Percentiles rank a stretch among this genome's conserved stretches.
Evolutionary conservation across 441 rosid genomes (phyloP).

Genomic region (Breynia disticha): DNA sequence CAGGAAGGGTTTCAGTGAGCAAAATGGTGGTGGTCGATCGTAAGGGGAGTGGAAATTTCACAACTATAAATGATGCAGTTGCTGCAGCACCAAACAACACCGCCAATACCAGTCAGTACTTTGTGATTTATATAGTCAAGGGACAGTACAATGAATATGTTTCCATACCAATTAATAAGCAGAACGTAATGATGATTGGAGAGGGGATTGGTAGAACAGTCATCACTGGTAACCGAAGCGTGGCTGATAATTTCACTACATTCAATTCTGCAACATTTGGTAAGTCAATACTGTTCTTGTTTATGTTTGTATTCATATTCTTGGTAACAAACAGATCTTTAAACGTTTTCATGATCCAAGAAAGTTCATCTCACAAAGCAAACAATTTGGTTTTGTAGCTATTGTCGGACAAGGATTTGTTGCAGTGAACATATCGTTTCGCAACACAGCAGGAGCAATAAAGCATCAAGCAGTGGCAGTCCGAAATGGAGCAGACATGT

Average conservation of each 20-base stretch:
- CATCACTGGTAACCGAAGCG: slow-evolving; percentile 32
- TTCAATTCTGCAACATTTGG: slow-evolving; percentile 43
- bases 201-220: slow-evolving; percentile 33
- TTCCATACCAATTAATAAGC: slow-evolving; percentile 26
- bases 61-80: slow-evolving; percentile 37
- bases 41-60: slow-evolving; percentile 28
- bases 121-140: slow-evolving; percentile 30
- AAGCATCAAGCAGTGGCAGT: slow-evolving; percentile 69
- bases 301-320: neutral
- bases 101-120: slow-evolving; percentile 20
- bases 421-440: slow-evolving; percentile 56
- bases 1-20: slow-evolving; percentile 18
- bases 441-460: slow-evolving; percentile 62
- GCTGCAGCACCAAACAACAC: slow-evolving; percentile 37
- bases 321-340: too few species aligned
- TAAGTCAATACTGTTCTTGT: slow-evolving; percentile 6
- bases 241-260: slow-evolving; percentile 34
- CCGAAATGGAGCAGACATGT: slow-evolving; percentile 55
- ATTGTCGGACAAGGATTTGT: slow-evolving; percentile 45
- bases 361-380: too few species aligned
- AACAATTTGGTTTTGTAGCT: slow-evolving; percentile 22
- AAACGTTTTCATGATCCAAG: too few species aligned
- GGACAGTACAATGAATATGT: slow-evolving; percentile 50
- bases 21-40: slow-evolving; percentile 35
- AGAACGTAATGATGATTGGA: slow-evolving; percentile 39